Conservation (phyloP, 2,329 filamentous ascomycete species). For the Hysterium pulicare region DNA sequence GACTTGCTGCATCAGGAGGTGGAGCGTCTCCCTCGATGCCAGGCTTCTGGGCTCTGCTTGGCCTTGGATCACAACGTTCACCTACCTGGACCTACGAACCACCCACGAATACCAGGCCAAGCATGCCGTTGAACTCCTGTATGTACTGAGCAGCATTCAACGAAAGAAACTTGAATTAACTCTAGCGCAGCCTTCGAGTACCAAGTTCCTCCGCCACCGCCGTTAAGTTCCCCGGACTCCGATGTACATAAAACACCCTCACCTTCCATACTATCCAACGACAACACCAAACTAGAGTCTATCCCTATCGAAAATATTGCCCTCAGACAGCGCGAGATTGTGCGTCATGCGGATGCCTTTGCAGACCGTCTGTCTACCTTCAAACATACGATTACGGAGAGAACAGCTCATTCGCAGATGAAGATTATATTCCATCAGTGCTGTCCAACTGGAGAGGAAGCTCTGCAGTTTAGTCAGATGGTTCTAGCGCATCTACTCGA, state of each 20-base stretch:
- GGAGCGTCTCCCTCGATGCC: conserved; percentile 19
- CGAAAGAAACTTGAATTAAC: no score
- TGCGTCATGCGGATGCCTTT: background rate
- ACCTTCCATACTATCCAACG: no score
- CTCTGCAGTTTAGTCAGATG: conserved; percentile 2
- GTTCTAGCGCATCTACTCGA: conserved; percentile 13
- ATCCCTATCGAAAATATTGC: no score
- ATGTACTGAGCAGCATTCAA: conserved; percentile 12
- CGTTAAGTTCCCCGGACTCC: no score
- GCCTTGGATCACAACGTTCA: conserved; percentile 15
- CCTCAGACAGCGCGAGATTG: background rate
- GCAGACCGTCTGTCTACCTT: background rate
- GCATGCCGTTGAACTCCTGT: conserved; percentile 14
- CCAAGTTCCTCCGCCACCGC: no score
- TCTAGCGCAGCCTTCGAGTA: no score
- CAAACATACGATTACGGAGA: background rate
- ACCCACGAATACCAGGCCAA: conserved; percentile 19
- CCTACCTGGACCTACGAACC: conserved; percentile 35
- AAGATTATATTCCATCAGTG: background rate
- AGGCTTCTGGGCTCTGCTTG: conserved; percentile 27
- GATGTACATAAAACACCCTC: no score
- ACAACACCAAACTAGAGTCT: no score
- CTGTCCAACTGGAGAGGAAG: conserved; percentile 1
- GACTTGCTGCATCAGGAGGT: conserved; percentile 37
- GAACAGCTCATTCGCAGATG: background rate